A percentile compares a stretch with the other conserved stretches of the same genome.
phyloP scores from a whole-genome alignment of 2,329 filamentous ascomycete species.

The Rhinocladiella mackenziei region DNA sequence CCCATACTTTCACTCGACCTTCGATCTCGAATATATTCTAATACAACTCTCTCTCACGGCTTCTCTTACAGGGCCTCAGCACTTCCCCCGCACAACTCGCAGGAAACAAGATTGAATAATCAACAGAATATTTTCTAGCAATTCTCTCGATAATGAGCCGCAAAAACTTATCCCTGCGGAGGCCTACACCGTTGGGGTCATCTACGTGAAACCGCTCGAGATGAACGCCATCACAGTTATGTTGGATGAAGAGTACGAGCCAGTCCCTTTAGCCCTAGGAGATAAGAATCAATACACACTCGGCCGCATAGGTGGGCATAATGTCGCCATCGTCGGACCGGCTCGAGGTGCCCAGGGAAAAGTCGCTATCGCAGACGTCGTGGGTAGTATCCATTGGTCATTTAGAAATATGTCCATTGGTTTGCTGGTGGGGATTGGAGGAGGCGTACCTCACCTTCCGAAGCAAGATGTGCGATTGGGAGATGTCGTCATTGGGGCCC shows the following conservation, averaged over 20 bases:
- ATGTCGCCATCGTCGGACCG: constrained; percentile 16
- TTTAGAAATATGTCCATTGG: constrained; percentile 16
- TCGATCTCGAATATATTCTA: not conserved
- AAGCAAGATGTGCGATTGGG: constrained; percentile 19
- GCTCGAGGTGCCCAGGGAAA: constrained; percentile 1
- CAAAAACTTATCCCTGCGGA: not conserved
- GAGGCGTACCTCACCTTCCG: constrained; percentile 11
- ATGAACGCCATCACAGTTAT: constrained; percentile 37
- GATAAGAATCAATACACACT: constrained; percentile 18
- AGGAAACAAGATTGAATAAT: not conserved
- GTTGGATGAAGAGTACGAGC: constrained; percentile 39
- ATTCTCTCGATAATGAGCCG: not conserved
- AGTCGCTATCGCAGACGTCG: not conserved
- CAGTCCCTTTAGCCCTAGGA: constrained; percentile 8
- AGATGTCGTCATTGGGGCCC: constrained; percentile 20
- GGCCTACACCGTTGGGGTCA: not conserved
- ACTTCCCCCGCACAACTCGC: not conserved
- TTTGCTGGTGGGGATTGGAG: constrained; percentile 22
- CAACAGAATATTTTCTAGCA: not conserved
- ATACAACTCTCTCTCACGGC: not conserved
- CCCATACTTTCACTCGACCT: not conserved
- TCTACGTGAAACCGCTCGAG: constrained; percentile 28
- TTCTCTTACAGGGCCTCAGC: not conserved
- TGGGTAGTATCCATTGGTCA: not conserved
- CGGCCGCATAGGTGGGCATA: constrained; percentile 18